Percentiles rank a stretch among this genome's conserved stretches.
Evolutionary conservation across 2,329 filamentous ascomycete species (phyloP).

Genomic region (Bipolaris sorokiniana): DNA sequence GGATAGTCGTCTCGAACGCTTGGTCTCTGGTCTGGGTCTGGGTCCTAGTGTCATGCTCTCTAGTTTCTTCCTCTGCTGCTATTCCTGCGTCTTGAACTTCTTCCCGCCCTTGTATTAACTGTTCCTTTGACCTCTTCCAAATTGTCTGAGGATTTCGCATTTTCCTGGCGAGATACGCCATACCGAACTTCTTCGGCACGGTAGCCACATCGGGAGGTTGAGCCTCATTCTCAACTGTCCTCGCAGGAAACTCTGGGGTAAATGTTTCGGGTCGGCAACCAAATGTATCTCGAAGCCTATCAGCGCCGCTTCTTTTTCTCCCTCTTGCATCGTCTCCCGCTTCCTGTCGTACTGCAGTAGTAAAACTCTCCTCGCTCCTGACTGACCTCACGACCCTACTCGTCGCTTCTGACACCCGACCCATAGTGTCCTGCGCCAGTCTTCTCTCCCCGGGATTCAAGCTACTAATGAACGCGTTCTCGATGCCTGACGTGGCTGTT

Average conservation of each 20-base stretch:
- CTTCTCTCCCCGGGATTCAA: background rate
- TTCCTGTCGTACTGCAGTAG: background rate
- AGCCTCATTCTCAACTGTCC: background rate
- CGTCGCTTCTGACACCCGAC: background rate
- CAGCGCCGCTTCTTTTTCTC: background rate
- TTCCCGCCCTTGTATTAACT: background rate
- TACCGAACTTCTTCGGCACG: background rate
- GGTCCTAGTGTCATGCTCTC: background rate
- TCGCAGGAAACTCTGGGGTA: background rate
- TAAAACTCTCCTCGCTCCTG: background rate
- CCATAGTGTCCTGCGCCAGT: background rate
- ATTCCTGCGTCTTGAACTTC: background rate
- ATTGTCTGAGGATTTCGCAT: background rate
- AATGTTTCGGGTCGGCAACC: constrained; percentile 1
- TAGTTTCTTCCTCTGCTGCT: background rate
- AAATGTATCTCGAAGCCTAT: background rate
- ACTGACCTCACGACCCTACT: background rate
- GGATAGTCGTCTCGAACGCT: background rate
- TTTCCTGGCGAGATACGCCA: constrained; percentile 3
- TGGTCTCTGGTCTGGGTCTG: background rate
- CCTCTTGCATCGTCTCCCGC: background rate
- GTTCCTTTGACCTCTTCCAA: background rate
- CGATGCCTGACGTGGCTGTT: background rate
- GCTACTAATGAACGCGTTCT: background rate
- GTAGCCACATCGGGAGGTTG: background rate